Evolutionary conservation across 495 filamentous ascomycete genomes (phyloP).

Genomic region (Penicillium verhagenii): DNA sequence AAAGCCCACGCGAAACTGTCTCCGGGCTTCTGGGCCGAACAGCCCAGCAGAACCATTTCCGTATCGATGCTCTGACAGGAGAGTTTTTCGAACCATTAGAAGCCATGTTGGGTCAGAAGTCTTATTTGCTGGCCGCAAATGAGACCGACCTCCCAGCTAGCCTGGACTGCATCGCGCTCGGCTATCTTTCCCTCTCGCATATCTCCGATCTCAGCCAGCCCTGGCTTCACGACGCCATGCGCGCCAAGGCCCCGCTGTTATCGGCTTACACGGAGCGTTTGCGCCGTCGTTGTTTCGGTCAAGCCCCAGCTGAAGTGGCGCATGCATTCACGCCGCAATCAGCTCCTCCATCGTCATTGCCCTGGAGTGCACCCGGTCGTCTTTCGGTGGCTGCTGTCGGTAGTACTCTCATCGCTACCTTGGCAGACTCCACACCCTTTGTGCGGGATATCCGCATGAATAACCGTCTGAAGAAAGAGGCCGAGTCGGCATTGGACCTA

Average conservation of each 20-base stretch:
- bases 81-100: slow-evolving; percentile 69
- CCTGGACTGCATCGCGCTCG: slow-evolving; percentile 76
- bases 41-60: slow-evolving; percentile 54
- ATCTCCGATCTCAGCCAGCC: slow-evolving; percentile 66
- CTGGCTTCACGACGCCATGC: slow-evolving; percentile 68
- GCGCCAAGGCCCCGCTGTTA: slow-evolving; percentile 52
- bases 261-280: slow-evolving; percentile 53
- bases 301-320: slow-evolving; percentile 20
- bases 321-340: slow-evolving; percentile 27
- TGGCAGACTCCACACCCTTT: slow-evolving; percentile 44
- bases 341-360: slow-evolving; percentile 21
- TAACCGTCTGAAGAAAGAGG: slow-evolving; percentile 33
- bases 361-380: slow-evolving; percentile 38
- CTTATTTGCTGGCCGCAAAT: slow-evolving; percentile 48
- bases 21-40: slow-evolving; percentile 39
- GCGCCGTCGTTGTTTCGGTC: slow-evolving; percentile 41
- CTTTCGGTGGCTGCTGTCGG: slow-evolving; percentile 35
- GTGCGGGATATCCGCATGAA: slow-evolving; percentile 37
- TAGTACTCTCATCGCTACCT: slow-evolving; percentile 34
- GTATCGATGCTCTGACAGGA: slow-evolving; percentile 64
- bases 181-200: slow-evolving; percentile 72
- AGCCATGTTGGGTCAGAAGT: slow-evolving; percentile 56
- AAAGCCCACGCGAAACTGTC: slow-evolving; percentile 40
- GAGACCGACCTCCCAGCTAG: slow-evolving; percentile 47
- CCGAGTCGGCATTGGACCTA: slow-evolving; percentile 28